These are phyloP conservation scores for Avena insularis DNA, from an alignment of 176 grass and related monocot species.

Conservation along the genomic window DNA sequence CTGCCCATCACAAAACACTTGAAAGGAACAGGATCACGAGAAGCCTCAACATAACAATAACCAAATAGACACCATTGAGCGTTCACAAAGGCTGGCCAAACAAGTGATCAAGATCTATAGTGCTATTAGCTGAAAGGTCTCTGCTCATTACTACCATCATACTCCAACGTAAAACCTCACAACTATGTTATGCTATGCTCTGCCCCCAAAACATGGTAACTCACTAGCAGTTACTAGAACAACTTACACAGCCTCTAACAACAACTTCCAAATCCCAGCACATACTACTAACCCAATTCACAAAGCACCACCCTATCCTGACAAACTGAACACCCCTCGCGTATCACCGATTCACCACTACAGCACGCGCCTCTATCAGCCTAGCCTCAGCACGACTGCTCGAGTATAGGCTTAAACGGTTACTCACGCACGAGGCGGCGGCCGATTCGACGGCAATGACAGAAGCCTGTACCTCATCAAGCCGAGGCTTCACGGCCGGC, in stretches of 20 bases:
- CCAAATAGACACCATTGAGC: constrained; percentile 1
- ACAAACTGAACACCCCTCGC: constrained; percentile 16
- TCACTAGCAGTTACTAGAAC: neutral
- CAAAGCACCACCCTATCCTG: neutral
- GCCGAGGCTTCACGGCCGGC: constrained; percentile 30
- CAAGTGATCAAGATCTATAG: neutral
- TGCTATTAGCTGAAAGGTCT: constrained; percentile 14
- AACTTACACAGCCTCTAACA: neutral
- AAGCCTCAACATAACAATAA: neutral
- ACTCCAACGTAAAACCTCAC: constrained; percentile 4
- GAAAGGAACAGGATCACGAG: neutral
- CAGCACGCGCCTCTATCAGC: neutral
- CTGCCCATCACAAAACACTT: neutral
- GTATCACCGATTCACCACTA: neutral
- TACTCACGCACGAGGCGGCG: neutral
- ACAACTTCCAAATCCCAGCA: constrained; percentile 3
- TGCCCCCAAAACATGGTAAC: neutral
- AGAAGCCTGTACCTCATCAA: constrained; percentile 43
- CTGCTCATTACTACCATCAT: neutral
- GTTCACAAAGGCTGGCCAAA: neutral
- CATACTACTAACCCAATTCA: constrained; percentile 22
- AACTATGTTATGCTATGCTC: neutral
- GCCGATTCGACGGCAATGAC: constrained; percentile 9
- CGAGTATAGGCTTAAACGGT: neutral
- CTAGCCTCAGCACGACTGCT: neutral